Percentiles rank a stretch among this genome's conserved stretches.
These are phyloP conservation scores for Aspergillus ostianus DNA, from an alignment of 495 filamentous ascomycete genomes.

Conservation along the genomic window DNA sequence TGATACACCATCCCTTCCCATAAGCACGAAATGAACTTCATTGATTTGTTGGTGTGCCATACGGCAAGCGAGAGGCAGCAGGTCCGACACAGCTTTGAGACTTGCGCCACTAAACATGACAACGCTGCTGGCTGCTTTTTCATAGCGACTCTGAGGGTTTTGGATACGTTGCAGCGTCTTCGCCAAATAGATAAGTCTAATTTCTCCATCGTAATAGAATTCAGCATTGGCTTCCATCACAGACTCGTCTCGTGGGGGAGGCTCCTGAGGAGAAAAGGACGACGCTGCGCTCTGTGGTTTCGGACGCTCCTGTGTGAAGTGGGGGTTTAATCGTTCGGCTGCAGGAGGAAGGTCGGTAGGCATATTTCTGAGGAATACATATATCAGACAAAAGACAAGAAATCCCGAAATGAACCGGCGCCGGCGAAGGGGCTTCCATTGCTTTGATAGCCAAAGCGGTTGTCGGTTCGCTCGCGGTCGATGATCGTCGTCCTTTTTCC, in stretches of 20 bases:
- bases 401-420: slow-evolving; percentile 44
- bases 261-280: slow-evolving; percentile 13
- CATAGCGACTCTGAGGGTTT: slow-evolving; percentile 26
- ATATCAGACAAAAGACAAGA: slow-evolving; percentile 42
- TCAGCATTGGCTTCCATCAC: slow-evolving; percentile 20
- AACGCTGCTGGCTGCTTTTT: slow-evolving; percentile 31
- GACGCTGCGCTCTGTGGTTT: slow-evolving; percentile 8
- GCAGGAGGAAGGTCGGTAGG: slow-evolving; percentile 41
- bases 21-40: slow-evolving; percentile 52
- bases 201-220: slow-evolving; percentile 53
- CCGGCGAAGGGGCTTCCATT: slow-evolving; percentile 38
- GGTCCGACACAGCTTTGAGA: slow-evolving; percentile 48
- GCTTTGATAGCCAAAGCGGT: slow-evolving; percentile 27
- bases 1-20: slow-evolving; percentile 53
- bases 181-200: slow-evolving; percentile 55
- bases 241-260: slow-evolving; percentile 24
- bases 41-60: slow-evolving; percentile 47
- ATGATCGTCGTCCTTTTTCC: slow-evolving; percentile 67
- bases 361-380: slow-evolving; percentile 56
- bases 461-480: slow-evolving; percentile 30
- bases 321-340: slow-evolving; percentile 28
- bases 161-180: slow-evolving; percentile 43
- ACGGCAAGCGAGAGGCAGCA: slow-evolving; percentile 54
- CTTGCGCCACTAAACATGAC: slow-evolving; percentile 53
- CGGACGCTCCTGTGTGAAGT: slow-evolving; percentile 23